phyloP scores from a whole-genome alignment of 2,329 filamentous ascomycete genomes.

The Bipolaris cookei region DNA sequence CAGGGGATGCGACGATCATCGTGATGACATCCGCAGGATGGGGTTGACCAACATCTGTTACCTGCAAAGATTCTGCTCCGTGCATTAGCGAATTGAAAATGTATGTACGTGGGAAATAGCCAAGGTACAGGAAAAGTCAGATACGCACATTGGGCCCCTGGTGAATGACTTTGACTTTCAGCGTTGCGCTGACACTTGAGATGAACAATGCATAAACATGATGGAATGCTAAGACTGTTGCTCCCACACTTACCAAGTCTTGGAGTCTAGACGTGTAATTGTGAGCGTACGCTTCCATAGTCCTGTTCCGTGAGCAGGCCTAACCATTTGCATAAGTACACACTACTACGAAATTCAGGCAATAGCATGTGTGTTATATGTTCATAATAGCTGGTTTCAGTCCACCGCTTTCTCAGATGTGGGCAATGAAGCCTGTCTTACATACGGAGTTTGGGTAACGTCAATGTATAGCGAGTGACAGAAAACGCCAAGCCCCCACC shows the following conservation, averaged over 20 bases:
- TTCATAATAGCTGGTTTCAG: too few relatives aligned
- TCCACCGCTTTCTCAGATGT: too few relatives aligned
- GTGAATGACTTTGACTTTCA: not conserved
- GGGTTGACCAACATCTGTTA: not conserved
- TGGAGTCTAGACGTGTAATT: not conserved
- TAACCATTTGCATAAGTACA: not conserved
- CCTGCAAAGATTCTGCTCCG: not conserved
- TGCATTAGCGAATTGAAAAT: not conserved
- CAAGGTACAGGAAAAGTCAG: not conserved
- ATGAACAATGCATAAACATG: not conserved
- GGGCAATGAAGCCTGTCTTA: too few relatives aligned
- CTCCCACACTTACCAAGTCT: not conserved
- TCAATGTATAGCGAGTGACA: too few relatives aligned
- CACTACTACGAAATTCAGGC: too few relatives aligned
- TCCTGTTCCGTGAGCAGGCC: not conserved
- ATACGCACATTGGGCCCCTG: not conserved
- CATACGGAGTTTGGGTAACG: too few relatives aligned
- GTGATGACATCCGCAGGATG: not conserved
- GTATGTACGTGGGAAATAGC: not conserved
- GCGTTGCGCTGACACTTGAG: not conserved
- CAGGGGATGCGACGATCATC: not conserved
- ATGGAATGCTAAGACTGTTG: not conserved
- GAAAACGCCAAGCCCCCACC: too few relatives aligned
- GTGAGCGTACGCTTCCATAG: not conserved
- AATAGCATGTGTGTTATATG: too few relatives aligned